These are phyloP conservation scores for Fusarium pseudograminearum DNA, from an alignment of 2,329 filamentous ascomycete genomes.

Conservation along the genomic window DNA sequence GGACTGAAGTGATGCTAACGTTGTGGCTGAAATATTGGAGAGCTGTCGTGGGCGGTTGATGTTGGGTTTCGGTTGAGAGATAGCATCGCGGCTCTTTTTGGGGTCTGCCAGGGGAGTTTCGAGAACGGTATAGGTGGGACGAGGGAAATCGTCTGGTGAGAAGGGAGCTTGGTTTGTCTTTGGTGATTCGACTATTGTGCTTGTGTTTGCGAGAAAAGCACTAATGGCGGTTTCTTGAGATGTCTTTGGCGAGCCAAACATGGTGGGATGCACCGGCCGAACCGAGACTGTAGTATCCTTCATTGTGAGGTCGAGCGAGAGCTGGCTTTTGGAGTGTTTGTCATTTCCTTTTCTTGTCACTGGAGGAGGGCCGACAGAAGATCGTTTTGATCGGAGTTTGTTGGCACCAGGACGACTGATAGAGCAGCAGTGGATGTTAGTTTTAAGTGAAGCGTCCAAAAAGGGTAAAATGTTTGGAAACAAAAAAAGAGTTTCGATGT, in stretches of 20 bases:
- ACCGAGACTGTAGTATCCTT: constrained; percentile 41
- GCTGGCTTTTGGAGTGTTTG: constrained; percentile 21
- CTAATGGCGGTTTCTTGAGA: constrained; percentile 37
- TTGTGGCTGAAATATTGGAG: constrained; percentile 47
- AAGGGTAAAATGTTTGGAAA: constrained; percentile 13
- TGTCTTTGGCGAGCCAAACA: constrained; percentile 34
- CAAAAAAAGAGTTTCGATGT: constrained; percentile 4
- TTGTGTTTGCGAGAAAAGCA: constrained; percentile 29
- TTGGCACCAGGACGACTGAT: constrained; percentile 45
- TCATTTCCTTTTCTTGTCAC: constrained; percentile 27
- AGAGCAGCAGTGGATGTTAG: constrained; percentile 25
- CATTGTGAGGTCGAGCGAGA: constrained; percentile 35
- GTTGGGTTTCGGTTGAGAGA: constrained; percentile 25
- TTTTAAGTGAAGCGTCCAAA: background rate
- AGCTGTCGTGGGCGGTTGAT: constrained; percentile 56
- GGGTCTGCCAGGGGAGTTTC: constrained; percentile 46
- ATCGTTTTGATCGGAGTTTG: constrained; percentile 45
- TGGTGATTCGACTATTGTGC: constrained; percentile 9
- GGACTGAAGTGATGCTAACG: constrained; percentile 48
- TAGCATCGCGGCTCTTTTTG: constrained; percentile 37
- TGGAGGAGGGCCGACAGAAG: constrained; percentile 35
- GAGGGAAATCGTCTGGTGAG: constrained; percentile 41
- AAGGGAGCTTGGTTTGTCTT: constrained; percentile 11
- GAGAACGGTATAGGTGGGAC: constrained; percentile 51
- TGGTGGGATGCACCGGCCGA: constrained; percentile 38